Percentiles rank a stretch among this genome's conserved stretches.
These are phyloP conservation scores for Esteya vermicola DNA, from an alignment of 2,329 filamentous ascomycete genomes.

Conservation along the genomic window DNA sequence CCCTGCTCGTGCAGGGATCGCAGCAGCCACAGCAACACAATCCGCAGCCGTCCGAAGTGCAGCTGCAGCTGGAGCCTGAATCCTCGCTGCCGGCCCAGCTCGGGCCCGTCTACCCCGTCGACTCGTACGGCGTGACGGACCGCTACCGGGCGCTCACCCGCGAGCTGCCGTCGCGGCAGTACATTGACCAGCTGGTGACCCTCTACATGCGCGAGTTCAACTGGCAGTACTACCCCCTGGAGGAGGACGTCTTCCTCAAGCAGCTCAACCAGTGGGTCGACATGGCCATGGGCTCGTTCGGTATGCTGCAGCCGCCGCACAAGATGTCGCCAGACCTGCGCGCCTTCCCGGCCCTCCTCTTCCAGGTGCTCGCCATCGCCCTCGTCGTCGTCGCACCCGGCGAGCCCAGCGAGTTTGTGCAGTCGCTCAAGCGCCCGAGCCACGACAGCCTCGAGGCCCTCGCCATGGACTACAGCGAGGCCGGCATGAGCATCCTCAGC, in stretches of 20 bases:
- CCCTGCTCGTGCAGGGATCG: too few relatives aligned
- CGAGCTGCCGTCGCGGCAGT: slow-evolving; percentile 38
- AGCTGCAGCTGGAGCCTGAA: slow-evolving; percentile 1
- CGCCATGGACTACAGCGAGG: slow-evolving; percentile 45
- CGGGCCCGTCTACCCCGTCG: too few relatives aligned
- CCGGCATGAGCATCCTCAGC: slow-evolving; percentile 35
- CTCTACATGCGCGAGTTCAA: slow-evolving; percentile 45
- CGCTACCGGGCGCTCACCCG: slow-evolving; percentile 45
- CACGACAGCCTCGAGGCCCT: slow-evolving; percentile 48
- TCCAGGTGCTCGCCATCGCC: slow-evolving; percentile 41
- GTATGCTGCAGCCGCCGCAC: slow-evolving; percentile 32
- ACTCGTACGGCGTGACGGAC: slow-evolving; percentile 31
- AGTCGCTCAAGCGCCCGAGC: slow-evolving; percentile 42
- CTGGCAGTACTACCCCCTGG: slow-evolving; percentile 42
- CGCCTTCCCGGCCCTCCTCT: slow-evolving; percentile 44
- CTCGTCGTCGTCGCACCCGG: slow-evolving; percentile 35
- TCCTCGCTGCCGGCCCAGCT: too few relatives aligned
- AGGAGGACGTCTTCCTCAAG: slow-evolving; percentile 34
- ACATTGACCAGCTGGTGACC: slow-evolving; percentile 38
- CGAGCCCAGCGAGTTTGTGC: slow-evolving; percentile 30
- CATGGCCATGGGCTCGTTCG: slow-evolving; percentile 28
- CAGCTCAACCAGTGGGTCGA: slow-evolving; percentile 41
- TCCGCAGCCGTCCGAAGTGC: slow-evolving; percentile 1
- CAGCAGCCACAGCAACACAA: slow-evolving; percentile 1
- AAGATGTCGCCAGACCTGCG: slow-evolving; percentile 35